Conservation (phyloP, 2,329 filamentous ascomycete genomes). For the Cytospora leucostoma region DNA sequence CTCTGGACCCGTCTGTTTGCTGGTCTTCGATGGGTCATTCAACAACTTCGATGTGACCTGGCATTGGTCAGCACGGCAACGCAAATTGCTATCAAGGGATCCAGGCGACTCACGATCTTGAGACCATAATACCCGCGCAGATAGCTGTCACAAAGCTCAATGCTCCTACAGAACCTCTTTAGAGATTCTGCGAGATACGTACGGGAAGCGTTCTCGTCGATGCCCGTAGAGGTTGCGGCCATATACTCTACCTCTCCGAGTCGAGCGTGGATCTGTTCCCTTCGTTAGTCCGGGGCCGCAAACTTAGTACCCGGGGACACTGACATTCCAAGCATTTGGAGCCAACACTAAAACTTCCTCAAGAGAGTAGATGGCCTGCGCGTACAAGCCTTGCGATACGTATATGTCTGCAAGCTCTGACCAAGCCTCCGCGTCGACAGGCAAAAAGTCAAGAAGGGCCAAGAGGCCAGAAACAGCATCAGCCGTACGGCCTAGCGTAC, state of each 20-base stretch:
- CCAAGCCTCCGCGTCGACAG: conserved; percentile 93
- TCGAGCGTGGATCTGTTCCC: conserved; percentile 73
- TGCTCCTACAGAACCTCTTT: conserved; percentile 83
- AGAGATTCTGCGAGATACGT: conserved; percentile 70
- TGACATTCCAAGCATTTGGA: conserved; percentile 94
- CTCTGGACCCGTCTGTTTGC: conserved; percentile 51
- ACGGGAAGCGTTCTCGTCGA: conserved; percentile 43
- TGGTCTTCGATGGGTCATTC: conserved; percentile 43
- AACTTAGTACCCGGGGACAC: conserved; percentile 38
- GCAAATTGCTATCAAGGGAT: not conserved
- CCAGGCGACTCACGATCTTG: conserved; percentile 62
- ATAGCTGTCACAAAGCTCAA: conserved; percentile 93
- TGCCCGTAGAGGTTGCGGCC: conserved; percentile 50
- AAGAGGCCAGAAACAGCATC: conserved; percentile 77
- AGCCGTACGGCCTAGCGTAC: conserved; percentile 66
- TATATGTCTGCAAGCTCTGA: conserved; percentile 89
- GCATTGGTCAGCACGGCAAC: conserved; percentile 32
- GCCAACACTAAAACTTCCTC: conserved; percentile 87
- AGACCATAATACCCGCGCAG: conserved; percentile 90
- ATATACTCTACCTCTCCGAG: conserved; percentile 83
- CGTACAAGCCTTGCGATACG: conserved; percentile 72
- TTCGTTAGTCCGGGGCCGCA: conserved; percentile 29
- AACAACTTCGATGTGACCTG: conserved; percentile 56
- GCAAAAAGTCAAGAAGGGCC: conserved; percentile 76
- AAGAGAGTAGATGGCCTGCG: conserved; percentile 82